Evolutionary conservation across 1,284 basidiomycete species (phyloP), one percentile per base, ranked within the genome.

Genomic region (Hypsizygus ulmarius): DNA sequence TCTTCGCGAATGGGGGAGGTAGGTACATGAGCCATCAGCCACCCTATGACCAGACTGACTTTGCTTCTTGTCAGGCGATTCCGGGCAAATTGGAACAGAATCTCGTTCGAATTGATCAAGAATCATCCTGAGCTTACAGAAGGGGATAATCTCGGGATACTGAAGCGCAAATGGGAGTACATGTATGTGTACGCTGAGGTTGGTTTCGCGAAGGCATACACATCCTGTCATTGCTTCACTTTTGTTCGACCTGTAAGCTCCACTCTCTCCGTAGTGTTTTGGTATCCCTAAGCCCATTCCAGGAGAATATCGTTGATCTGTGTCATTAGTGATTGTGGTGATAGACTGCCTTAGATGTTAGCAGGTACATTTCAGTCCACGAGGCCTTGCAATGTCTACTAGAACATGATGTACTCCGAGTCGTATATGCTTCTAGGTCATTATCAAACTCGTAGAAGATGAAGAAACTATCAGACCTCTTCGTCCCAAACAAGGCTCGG

Each of bases 1-100:
- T 5, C 72, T 87, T 9, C 72, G 85, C 10, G 82, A 84, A 68
- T 87, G 84, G 84, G 73, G 74, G 43, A 54, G 55, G 52, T 48
- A 33, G 5, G 36, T 39, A 15, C 27, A 10, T 47, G 21, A 25
- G 21, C 7, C 21, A 25, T n/a, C 21, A 25, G 21, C 21, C 21
- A 25, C 21, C 7, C 4, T 7, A 7, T 28, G 15, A 28, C 19
- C 7, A 11, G 39, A 38, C 29, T 33, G 35, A 29, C 14, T 12
- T 15, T 29, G 5, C 36, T 28, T 25, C 32, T 15, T 40, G 30
- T 7, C 21, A 65, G 71, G 11, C 72, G 84, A 7, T 77, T 87
- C 46, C 68, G 70, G 37, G 57, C 59, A 29, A 75, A 76, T 45
- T 56, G 71, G 40, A 33, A 39, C 16, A 15, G 39, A 18, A 58